phyloP scores from a whole-genome alignment of 768 basidiomycete species.

The Panaeolus papilionaceus region DNA sequence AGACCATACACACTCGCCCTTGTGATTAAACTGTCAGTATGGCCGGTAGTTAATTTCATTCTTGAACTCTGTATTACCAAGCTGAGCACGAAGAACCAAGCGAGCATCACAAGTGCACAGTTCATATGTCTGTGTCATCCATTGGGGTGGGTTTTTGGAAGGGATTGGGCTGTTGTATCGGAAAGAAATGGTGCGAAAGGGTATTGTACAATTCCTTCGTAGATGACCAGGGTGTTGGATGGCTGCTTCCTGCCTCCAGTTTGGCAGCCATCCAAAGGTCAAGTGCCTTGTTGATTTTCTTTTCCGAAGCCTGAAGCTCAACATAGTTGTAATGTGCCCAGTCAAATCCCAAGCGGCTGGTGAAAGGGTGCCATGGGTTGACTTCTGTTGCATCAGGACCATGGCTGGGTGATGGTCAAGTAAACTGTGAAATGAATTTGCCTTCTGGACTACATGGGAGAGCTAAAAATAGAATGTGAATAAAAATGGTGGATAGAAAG shows the following conservation, averaged over 20 bases:
- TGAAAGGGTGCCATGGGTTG: conserved; percentile 32
- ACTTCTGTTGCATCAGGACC: conserved; percentile 15
- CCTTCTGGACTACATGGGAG: too few relatives aligned
- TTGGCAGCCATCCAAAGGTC: conserved; percentile 27
- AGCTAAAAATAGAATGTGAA: too few relatives aligned
- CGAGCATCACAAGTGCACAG: conserved; percentile 27
- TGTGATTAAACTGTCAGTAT: conserved; percentile 31
- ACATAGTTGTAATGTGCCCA: conserved; percentile 31
- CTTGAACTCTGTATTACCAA: conserved; percentile 24
- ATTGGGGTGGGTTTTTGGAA: conserved; percentile 22
- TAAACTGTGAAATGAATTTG: too few relatives aligned
- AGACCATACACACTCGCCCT: conserved; percentile 30
- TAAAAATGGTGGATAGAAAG: too few relatives aligned
- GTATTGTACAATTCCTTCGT: conserved; percentile 22
- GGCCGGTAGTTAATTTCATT: conserved; percentile 27
- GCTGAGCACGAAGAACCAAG: conserved; percentile 31
- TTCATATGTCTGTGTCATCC: conserved; percentile 35
- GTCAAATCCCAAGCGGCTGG: conserved; percentile 28
- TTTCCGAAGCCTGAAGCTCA: conserved; percentile 24
- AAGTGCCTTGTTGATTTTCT: conserved; percentile 26
- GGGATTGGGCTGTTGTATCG: conserved; percentile 25
- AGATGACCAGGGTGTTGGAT: conserved; percentile 19
- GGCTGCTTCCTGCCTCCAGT: conserved; percentile 16
- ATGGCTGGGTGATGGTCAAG: too few relatives aligned
- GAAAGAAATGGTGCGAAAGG: conserved; percentile 24